Conservation (phyloP, 345 rosid genomes). For the Citrus inodora region DNA sequence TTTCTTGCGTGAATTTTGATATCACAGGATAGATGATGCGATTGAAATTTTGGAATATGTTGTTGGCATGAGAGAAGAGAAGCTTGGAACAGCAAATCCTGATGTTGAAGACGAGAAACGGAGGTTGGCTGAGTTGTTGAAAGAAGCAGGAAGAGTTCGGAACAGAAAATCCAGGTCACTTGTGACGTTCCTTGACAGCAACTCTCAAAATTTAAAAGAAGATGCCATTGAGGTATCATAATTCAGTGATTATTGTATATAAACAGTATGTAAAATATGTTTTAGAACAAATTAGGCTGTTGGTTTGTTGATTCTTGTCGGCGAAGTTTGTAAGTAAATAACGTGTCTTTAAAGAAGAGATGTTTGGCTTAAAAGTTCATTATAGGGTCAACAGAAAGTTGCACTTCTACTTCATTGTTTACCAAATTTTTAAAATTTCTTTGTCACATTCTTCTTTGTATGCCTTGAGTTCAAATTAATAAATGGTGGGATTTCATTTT, state of each 20-base stretch:
- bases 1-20: constrained; percentile 1
- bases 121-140: constrained; percentile 70
- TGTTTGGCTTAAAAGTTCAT: background rate
- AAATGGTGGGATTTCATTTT: constrained; percentile 34
- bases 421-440: constrained; percentile 15
- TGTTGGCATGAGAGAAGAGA: constrained; percentile 90
- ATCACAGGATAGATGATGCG: constrained; percentile 80
- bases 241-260: constrained; percentile 22
- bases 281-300: constrained; percentile 20
- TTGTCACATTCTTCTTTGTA: constrained; percentile 23
- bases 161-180: constrained; percentile 67
- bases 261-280: constrained; percentile 8
- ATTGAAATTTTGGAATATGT: constrained; percentile 77
- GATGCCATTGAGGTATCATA: constrained; percentile 30
- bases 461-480: constrained; percentile 24
- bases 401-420: constrained; percentile 15
- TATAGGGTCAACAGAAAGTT: background rate
- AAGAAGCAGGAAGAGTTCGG: constrained; percentile 83
- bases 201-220: constrained; percentile 28
- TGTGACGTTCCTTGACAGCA: constrained; percentile 62
- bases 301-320: constrained; percentile 17
- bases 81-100: constrained; percentile 95
- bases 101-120: constrained; percentile 81
- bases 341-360: background rate
- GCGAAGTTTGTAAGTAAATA: constrained; percentile 9